These are phyloP conservation scores for Linnemannia schmuckeri DNA, from an alignment of 192 early-diverging fungal genomes.

Conservation along the genomic window DNA sequence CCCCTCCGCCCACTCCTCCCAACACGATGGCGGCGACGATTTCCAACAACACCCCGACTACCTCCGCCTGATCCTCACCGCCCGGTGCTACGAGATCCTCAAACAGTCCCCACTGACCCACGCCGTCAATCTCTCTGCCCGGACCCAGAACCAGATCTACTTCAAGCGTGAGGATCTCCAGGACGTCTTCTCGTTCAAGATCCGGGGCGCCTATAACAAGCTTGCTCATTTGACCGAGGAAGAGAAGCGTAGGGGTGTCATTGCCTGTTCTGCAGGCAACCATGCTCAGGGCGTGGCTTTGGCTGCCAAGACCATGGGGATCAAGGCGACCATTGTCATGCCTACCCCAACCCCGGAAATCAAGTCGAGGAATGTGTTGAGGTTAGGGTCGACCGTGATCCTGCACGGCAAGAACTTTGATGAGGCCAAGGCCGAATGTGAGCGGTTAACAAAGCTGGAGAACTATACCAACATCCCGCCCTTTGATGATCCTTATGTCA, in stretches of 20 bases:
- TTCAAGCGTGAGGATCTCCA: constrained; percentile 98
- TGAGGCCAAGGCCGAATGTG: constrained; percentile 91
- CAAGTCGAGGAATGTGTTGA: constrained; percentile 91
- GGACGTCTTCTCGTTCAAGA: constrained; percentile 98
- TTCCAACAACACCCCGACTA: constrained; percentile 78
- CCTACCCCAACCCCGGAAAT: constrained; percentile 83
- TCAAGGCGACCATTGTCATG: constrained; percentile 99
- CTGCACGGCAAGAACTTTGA: constrained; percentile 95
- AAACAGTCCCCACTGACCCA: constrained; percentile 90
- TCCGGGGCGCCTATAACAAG: constrained; percentile 96
- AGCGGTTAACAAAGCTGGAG: constrained; percentile 73
- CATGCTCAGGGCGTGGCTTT: constrained; percentile 98
- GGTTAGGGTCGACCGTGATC: constrained; percentile 92
- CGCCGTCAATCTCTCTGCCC: constrained; percentile 85
- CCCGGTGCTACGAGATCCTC: constrained; percentile 95
- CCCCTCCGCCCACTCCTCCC: background rate
- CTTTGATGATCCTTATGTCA: constrained; percentile 98
- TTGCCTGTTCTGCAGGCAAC: constrained; percentile 97
- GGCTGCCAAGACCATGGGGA: constrained; percentile 91
- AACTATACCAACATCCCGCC: constrained; percentile 95
- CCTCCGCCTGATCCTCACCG: constrained; percentile 92
- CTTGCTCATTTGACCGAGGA: constrained; percentile 84
- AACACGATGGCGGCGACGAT: background rate
- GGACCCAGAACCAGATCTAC: constrained; percentile 76
- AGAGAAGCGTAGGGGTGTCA: constrained; percentile 89